These are phyloP conservation scores for Brassica cretica DNA, from an alignment of 345 rosid genomes.

Conservation along the genomic window DNA sequence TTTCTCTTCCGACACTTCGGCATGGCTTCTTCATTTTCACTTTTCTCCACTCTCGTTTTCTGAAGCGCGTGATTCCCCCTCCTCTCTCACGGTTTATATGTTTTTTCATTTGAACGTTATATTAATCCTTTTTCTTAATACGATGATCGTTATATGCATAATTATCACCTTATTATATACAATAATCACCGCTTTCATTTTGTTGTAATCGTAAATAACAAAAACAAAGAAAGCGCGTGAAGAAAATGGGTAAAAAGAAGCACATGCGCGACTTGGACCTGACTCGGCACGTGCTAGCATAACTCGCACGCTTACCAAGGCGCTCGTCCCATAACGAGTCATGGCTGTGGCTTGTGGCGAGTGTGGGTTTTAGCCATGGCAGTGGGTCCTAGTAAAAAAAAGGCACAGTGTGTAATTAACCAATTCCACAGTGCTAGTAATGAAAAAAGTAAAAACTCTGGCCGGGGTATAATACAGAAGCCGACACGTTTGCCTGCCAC, in stretches of 20 bases:
- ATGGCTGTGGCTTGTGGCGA: slow-evolving; percentile 34
- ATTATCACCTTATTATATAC: neutral
- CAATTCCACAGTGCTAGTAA: neutral
- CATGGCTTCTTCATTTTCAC: slow-evolving; percentile 20
- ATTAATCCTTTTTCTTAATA: neutral
- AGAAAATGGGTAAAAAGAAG: neutral
- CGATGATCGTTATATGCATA: neutral
- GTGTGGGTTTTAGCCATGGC: slow-evolving; percentile 35
- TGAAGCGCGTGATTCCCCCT: neutral
- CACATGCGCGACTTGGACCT: slow-evolving; percentile 13
- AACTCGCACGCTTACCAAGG: slow-evolving; percentile 28
- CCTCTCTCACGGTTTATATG: neutral
- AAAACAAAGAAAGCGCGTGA: neutral
- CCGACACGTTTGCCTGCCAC: slow-evolving; percentile 48
- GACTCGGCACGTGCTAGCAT: slow-evolving; percentile 32
- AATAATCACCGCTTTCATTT: neutral
- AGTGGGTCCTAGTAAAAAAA: slow-evolving; percentile 25
- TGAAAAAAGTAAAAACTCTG: neutral
- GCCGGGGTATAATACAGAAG: slow-evolving; percentile 35
- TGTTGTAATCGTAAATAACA: neutral
- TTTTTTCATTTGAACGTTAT: neutral
- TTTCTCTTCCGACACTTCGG: slow-evolving; percentile 40
- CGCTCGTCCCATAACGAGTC: slow-evolving; percentile 36
- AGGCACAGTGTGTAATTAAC: slow-evolving; percentile 25
- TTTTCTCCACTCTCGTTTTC: slow-evolving; percentile 10